Base-by-base conservation (phyloP, 371 early-diverging fungal genomes). In the Zopfochytrium polystomum region DNA sequence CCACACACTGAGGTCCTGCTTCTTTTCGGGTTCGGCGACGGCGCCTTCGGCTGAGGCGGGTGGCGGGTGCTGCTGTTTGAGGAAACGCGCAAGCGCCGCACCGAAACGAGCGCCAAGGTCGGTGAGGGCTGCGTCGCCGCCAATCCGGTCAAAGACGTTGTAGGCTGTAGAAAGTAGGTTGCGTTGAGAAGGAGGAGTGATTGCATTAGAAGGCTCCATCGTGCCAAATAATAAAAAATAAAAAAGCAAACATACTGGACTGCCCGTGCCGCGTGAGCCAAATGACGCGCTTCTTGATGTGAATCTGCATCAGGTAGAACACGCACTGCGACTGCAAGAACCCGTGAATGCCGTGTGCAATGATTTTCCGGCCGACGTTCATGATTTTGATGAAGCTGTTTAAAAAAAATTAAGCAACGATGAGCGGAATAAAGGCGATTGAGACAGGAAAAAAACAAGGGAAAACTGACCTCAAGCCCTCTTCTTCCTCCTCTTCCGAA, bases 221-320 rank as follows among this genome's bases (percentile, higher is more conserved):
- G 33, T 58, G n/a, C 34, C n/a, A 42, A 23, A 56, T 9, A 29
- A 20, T 23, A 42, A 55, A 15, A 20, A 15, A 43, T 35, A 23
- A 48, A 42, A 65, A 25, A 55, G 13, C 23, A 15, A 13, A 59
- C 63, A 46, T 45, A 72, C 69, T 62, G 11, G 73, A 71, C 60
- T 91, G 88, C 26, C 93, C 91, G 70, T 91, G 93, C 26, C 91
- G 77, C 18, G 90, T 88, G 23, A 91, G 73, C 80, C 87, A 91
- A 43, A 91, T 87, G 55, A 83, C 84, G 25, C 92, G 78, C 49
- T 86, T 81, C 73, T 79, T 62, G 32, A 73, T 77, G 57, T 74
- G 67, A 44, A 79, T 73, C 54, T 76, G 79, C 91, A 91, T 91
- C 50, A 92, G 67, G 63, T 91, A 92, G 58, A 91, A 91, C 48